Evolutionary conservation across 192 early-diverging fungal genomes (phyloP), one percentile per base, ranked within the genome.

Genomic region (Coemansia sp.): DNA sequence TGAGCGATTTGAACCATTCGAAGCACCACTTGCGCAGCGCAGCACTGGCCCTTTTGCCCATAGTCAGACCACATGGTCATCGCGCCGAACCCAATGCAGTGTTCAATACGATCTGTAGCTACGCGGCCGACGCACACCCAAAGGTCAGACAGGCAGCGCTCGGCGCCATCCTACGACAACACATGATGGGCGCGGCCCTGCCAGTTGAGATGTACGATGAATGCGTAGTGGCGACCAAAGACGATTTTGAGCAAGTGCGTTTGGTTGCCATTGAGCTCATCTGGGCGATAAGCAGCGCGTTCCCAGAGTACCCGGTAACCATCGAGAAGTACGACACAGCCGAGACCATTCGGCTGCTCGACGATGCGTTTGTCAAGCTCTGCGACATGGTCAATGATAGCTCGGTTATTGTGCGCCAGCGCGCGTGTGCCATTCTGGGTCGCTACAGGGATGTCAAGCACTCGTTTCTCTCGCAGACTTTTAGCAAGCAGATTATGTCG

Each of bases 311-410:
- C 35, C 62, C 64, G 2, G 77, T 83, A 5, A 67, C 69, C 35
- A 74, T 72, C n/a, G 71, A 76, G 6, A 77, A 76, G 57, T 59
- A 58, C 39, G 45, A 45, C 28, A 50, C 24, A 10, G 23, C 50
- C 26, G 77, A 79, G 46, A 61, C 56, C 26, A 70, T 79, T 48
- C 63, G 85, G 11, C 62, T 89, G 11, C 76, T 87, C 5, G 87
- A 92, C 62, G 91, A 94, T 69, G 89, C 92, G 20, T 92, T 94
- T 69, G 83, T 89, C 31, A 86, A 88, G 72, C 77, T 89, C n/a
- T 94, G 92, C 66, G 91, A 94, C 67, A 87, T 92, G 84, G 85
- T 92, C 37, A 91, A 90, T 60, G 92, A 94, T 66, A 76, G 80
- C 34, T 87, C 88, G 3, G 83, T 90, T 51, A 68, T 73, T 9